These are phyloP conservation scores for Acacia confusa DNA, from an alignment of 306 rosid genomes.

Conservation along the genomic window DNA sequence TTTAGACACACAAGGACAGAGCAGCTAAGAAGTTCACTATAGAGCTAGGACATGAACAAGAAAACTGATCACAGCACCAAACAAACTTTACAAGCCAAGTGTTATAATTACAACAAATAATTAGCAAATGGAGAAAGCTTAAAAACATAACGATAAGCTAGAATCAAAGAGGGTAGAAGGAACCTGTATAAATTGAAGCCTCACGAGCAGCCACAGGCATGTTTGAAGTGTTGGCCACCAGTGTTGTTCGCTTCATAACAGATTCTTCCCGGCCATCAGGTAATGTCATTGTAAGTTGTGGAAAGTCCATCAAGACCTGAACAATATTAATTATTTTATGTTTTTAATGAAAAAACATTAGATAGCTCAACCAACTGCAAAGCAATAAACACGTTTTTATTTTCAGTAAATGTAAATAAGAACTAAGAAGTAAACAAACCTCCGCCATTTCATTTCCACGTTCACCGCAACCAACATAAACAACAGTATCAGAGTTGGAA, in stretches of 20 bases:
- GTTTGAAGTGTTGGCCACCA: constrained; percentile 99
- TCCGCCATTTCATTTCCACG: constrained; percentile 99
- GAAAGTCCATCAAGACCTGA: constrained; percentile 98
- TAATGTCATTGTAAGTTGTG: constrained; percentile 99
- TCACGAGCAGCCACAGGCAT: constrained; percentile 99
- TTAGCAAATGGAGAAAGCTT: not conserved
- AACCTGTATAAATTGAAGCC: constrained; percentile 99
- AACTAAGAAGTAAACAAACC: constrained; percentile 38
- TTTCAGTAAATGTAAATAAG: constrained; percentile 1
- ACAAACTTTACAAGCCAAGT: not conserved
- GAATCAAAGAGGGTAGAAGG: constrained; percentile 19
- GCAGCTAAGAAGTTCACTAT: not conserved
- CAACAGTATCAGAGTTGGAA: constrained; percentile 92
- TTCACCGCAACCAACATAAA: constrained; percentile 98
- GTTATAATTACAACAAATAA: constrained; percentile 10
- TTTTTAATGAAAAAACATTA: not conserved
- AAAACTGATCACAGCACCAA: not conserved
- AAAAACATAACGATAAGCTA: not conserved
- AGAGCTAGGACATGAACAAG: not conserved
- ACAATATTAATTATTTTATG: constrained; percentile 8
- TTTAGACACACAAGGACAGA: not conserved
- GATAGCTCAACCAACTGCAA: constrained; percentile 32
- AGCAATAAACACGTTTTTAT: not conserved
- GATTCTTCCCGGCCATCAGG: constrained; percentile 99
- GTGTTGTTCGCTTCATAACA: constrained; percentile 98